Evolutionary conservation across 305 asterid genomes (phyloP).

Genomic region (Coffea humblotiana): DNA sequence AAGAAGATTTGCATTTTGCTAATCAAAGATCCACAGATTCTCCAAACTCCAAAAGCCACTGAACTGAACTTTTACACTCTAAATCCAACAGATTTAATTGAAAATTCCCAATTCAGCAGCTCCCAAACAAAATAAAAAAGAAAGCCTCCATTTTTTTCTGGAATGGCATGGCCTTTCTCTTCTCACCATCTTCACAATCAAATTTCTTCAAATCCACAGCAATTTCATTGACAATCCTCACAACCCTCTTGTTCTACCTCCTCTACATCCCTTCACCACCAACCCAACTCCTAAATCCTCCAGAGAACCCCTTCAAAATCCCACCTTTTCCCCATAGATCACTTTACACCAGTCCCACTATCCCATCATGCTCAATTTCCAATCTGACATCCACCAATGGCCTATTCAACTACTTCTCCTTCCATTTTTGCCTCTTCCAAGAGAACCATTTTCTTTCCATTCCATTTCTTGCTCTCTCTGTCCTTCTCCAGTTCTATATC

Average conservation of each 20-base stretch:
- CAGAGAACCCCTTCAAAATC: conserved; percentile 16
- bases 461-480: conserved; percentile 53
- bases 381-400: conserved; percentile 49
- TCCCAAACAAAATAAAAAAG: background rate
- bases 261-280: conserved; percentile 26
- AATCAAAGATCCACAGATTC: background rate
- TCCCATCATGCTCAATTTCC: conserved; percentile 40
- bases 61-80: background rate
- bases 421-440: conserved; percentile 61
- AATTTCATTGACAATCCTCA: conserved; percentile 42
- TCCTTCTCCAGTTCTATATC: conserved; percentile 75
- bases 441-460: conserved; percentile 50
- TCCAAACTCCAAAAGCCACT: background rate
- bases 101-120: background rate
- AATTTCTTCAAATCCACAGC: conserved; percentile 28
- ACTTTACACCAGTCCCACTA: conserved; percentile 30
- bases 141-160: background rate
- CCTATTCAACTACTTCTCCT: conserved; percentile 59
- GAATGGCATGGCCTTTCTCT: conserved; percentile 56
- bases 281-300: conserved; percentile 13
- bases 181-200: conserved; percentile 1
- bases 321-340: conserved; percentile 19
- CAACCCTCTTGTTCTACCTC: conserved; percentile 47
- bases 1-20: no score
- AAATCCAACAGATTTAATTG: background rate